Percentiles rank a stretch among this genome's conserved stretches.
phyloP scores from a whole-genome alignment of 345 rosid species.

The Eucalyptus cladocalyx region DNA sequence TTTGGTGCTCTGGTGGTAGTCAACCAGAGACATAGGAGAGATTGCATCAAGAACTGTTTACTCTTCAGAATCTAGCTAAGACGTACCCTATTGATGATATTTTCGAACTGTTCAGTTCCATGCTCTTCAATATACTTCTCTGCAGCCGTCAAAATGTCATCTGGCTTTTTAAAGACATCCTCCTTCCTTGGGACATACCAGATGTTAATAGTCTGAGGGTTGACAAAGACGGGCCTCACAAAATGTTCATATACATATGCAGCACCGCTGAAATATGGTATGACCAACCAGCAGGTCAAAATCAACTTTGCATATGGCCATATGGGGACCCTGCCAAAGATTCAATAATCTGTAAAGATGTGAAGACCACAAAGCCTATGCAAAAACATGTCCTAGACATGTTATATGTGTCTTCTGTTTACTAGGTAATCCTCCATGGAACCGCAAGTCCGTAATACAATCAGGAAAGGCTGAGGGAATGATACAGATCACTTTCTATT shows the following conservation, averaged over 20 bases:
- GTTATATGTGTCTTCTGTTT: not conserved
- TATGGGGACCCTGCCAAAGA: slow-evolving; percentile 64
- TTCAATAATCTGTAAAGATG: not conserved
- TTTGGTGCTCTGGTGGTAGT: not conserved
- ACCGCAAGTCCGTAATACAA: not conserved
- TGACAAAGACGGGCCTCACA: slow-evolving; percentile 66
- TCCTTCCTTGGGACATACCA: slow-evolving; percentile 92
- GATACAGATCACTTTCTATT: not conserved
- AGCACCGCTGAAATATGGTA: slow-evolving; percentile 94
- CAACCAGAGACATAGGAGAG: not conserved
- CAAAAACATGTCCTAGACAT: not conserved
- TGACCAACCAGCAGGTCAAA: slow-evolving; percentile 88
- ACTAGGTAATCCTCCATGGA: not conserved
- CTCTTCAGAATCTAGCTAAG: not conserved
- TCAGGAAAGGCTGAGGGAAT: not conserved
- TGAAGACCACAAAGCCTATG: not conserved
- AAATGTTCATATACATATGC: slow-evolving; percentile 84
- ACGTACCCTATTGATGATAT: slow-evolving; percentile 60
- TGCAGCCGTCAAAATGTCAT: slow-evolving; percentile 84
- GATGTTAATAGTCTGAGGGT: slow-evolving; percentile 68
- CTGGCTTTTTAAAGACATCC: slow-evolving; percentile 44
- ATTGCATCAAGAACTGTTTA: not conserved
- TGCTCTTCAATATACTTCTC: slow-evolving; percentile 75
- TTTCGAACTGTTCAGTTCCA: slow-evolving; percentile 85
- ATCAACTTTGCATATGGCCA: slow-evolving; percentile 82